phyloP scores from a whole-genome alignment of 768 basidiomycete genomes.

The Pleurotus giganteus region DNA sequence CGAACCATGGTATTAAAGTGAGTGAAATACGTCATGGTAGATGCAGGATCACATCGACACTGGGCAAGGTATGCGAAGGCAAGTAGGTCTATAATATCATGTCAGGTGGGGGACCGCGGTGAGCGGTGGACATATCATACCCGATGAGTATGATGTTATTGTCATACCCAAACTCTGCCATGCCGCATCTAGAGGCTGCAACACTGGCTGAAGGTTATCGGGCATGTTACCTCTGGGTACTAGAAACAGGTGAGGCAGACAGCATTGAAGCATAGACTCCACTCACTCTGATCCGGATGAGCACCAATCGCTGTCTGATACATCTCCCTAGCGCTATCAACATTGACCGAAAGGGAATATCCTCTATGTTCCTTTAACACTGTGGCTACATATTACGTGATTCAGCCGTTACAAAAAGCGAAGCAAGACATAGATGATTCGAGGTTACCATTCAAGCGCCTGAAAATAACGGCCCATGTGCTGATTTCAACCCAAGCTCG shows the following conservation, averaged over 20 bases:
- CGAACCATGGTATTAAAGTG: constrained; percentile 51
- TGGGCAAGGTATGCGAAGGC: constrained; percentile 80
- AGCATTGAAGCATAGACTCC: background rate
- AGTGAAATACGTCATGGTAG: constrained; percentile 64
- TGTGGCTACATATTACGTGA: constrained; percentile 32
- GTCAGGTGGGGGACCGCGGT: constrained; percentile 1
- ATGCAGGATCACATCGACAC: constrained; percentile 73
- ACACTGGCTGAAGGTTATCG: constrained; percentile 32
- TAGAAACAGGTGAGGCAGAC: constrained; percentile 14
- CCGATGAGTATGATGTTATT: constrained; percentile 59
- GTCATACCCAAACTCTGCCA: constrained; percentile 65
- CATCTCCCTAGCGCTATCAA: constrained; percentile 64
- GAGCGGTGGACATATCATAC: constrained; percentile 33
- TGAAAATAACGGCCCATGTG: constrained; percentile 64
- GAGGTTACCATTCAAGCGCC: constrained; percentile 40
- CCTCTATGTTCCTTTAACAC: constrained; percentile 43
- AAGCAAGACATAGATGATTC: constrained; percentile 10
- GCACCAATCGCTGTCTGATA: constrained; percentile 74
- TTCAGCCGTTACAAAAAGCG: background rate
- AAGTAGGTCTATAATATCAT: constrained; percentile 52
- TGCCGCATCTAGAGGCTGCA: constrained; percentile 36
- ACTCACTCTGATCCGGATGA: constrained; percentile 73
- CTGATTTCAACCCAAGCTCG: constrained; percentile 79
- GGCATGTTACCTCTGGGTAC: constrained; percentile 56
- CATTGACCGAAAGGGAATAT: constrained; percentile 45